Evolutionary conservation across 495 filamentous ascomycete genomes (phyloP).

Genomic region (Corynascus novoguineensis): DNA sequence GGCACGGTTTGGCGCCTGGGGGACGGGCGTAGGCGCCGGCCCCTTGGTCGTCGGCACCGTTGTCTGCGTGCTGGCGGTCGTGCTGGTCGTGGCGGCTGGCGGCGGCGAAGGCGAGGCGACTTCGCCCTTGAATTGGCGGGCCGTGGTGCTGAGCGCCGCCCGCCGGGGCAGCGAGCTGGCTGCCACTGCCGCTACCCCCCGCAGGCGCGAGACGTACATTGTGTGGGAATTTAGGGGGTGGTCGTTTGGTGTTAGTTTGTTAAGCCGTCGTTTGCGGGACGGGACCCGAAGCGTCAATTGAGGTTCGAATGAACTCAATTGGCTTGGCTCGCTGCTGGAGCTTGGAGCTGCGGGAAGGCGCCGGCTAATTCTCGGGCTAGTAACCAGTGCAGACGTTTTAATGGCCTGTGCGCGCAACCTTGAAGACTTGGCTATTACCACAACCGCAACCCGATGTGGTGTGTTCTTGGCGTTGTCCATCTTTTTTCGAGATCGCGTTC

Average conservation of each 20-base stretch:
- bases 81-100: slow-evolving; percentile 21
- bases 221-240: slow-evolving; percentile 19
- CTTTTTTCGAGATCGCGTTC: slow-evolving; percentile 1
- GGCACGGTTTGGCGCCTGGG: slow-evolving; percentile 83
- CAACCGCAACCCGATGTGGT: too few species aligned
- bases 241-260: slow-evolving; percentile 22
- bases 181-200: slow-evolving; percentile 32
- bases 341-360: slow-evolving; percentile 7
- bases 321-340: slow-evolving; percentile 6
- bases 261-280: slow-evolving; percentile 14
- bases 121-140: slow-evolving; percentile 26
- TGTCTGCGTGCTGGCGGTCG: slow-evolving; percentile 56
- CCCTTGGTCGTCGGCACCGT: slow-evolving; percentile 50
- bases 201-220: slow-evolving; percentile 55
- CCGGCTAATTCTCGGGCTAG: slow-evolving; percentile 23
- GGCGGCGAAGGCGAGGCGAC: neutral
- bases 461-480: neutral
- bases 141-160: slow-evolving; percentile 32
- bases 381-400: neutral
- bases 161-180: slow-evolving; percentile 20
- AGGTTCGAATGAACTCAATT: slow-evolving; percentile 4
- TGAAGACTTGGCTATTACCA: neutral
- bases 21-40: slow-evolving; percentile 46
- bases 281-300: slow-evolving; percentile 19
- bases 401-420: slow-evolving; percentile 8